Evolutionary conservation across 305 asterid species (phyloP), one percentile per base, ranked within the genome.

Genomic region (Fraxinus angustifolia): DNA sequence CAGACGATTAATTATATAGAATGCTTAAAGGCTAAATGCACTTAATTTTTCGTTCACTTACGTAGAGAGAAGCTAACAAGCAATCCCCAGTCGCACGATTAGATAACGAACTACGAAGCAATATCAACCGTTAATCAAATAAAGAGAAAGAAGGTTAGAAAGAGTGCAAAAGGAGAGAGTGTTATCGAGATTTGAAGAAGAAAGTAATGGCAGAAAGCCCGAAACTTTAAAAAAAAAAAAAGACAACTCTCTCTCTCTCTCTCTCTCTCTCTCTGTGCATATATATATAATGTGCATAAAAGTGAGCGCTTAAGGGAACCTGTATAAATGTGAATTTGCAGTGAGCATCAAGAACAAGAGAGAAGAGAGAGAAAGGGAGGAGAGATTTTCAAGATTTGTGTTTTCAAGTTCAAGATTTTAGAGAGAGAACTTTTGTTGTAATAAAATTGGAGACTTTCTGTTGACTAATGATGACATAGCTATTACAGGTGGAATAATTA

Each of bases 111-210:
- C 72, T 36, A 33, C 76, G 78, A 50, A 10, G 38, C 80, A 76
- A 82, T 86, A 87, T n/a, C 70, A 81, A 85, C 87, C 91, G 86
- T 86, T 80, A 11, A 88, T 88, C 83, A 82, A 60, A 75, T 73
- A 38, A 79, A 83, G 71, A 19, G 60, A 50, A 50, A 50, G 60
- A 50, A 50, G 7, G 7, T 16, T 50, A 50, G 60, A 23, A 3
- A 67, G 17, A 67, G 73, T 67, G 33, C 73, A 67, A 6, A 11
- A 67, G 82, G 83, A 71, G 75, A 50, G 68, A 35, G 73, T 38
- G 36, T 11, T 58, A 87, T 81, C 84, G 88, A 78, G 60, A 67
- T 67, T 67, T 67, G 60, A 75, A 72, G 83, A 83, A 74, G 58
- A 31, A 71, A 6, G 34, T 28, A 67, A 67, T 67, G 73, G 73